Evolutionary conservation across 2,329 filamentous ascomycete species (phyloP), one percentile per base, ranked within the genome.

Genomic region (Huntiella moniliformis): DNA sequence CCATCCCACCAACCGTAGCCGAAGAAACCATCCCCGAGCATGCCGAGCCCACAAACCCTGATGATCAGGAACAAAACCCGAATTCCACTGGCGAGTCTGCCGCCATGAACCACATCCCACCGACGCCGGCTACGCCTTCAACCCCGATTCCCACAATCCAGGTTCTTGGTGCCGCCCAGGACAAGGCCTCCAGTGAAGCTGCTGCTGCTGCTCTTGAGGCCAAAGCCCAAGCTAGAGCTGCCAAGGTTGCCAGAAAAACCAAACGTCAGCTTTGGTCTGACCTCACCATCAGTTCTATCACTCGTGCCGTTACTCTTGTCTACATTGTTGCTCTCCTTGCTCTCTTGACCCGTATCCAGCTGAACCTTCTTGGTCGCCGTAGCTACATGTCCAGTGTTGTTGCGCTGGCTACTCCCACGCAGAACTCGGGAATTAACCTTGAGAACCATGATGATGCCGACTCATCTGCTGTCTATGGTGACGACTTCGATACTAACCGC

Each of bases 191-290:
- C 15, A 33, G 42, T 10, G 28, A 22, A 32, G 44, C 17, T 11
- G 44, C 45, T 17, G 44, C 48, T 33, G 44, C 48, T 11, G 37
- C 32, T 38, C 39, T 42, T 7, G 48, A 47, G 16, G 48, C 44
- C n/a, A 46, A 46, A 10, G 41, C 48, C 13, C 38, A 44, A 16
- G 37, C 48, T 12, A 18, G 33, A 34, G 48, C 48, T 18, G 55
- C 56, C 51, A 46, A 47, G 32, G 45, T 57, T 50, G 70, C 71
- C 50, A 68, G 67, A 53, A 87, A 80, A 64, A 85, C 78, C 51
- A 96, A 96, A 70, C 75, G 83, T 42, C 87, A 96, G 64, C 68
- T 98, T 38, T 98, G 91, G 91, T 87, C 92, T 60, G 88, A 98
- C 58, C 73, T 98, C 61, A 95, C 93, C 57, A 94, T 96, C 54